phyloP scores from a whole-genome alignment of 768 basidiomycete species.

The Hypholoma sublateritium region DNA sequence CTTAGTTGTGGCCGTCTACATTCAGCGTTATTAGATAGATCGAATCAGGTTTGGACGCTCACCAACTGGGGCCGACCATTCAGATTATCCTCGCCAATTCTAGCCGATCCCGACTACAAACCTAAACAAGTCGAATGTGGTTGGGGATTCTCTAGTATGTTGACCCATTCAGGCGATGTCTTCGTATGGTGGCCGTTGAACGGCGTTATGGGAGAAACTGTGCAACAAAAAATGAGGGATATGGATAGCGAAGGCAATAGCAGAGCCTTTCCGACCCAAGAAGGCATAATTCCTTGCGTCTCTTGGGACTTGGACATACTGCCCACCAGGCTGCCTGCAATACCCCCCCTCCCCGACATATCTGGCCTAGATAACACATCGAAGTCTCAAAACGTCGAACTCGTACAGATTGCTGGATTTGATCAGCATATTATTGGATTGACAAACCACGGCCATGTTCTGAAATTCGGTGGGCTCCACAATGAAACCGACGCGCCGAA shows the following conservation, averaged over 20 bases:
- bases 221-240: conserved; percentile 37
- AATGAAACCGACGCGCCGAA: conserved; percentile 34
- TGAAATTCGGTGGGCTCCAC: conserved; percentile 54
- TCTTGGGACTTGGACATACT: conserved; percentile 56
- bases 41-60: conserved; percentile 70
- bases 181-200: conserved; percentile 74
- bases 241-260: conserved; percentile 45
- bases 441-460: conserved; percentile 77
- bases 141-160: conserved; percentile 75
- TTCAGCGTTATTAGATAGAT: conserved; percentile 60
- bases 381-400: conserved; percentile 30
- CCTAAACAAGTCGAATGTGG: conserved; percentile 74
- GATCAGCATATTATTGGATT: conserved; percentile 74
- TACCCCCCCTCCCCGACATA: conserved; percentile 62
- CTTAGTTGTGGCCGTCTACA: conserved; percentile 78
- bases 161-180: conserved; percentile 71
- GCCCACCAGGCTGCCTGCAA: conserved; percentile 56
- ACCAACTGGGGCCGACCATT: conserved; percentile 79
- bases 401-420: conserved; percentile 82
- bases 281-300: conserved; percentile 56
- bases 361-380: conserved; percentile 18
- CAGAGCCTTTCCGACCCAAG: conserved; percentile 31
- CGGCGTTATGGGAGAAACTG: conserved; percentile 37
- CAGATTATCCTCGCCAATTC: conserved; percentile 48
- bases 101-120: conserved; percentile 42